Evolutionary conservation across 2,329 filamentous ascomycete species (phyloP), one percentile per base, ranked within the genome.

Genomic region (Colletotrichum sp.): DNA sequence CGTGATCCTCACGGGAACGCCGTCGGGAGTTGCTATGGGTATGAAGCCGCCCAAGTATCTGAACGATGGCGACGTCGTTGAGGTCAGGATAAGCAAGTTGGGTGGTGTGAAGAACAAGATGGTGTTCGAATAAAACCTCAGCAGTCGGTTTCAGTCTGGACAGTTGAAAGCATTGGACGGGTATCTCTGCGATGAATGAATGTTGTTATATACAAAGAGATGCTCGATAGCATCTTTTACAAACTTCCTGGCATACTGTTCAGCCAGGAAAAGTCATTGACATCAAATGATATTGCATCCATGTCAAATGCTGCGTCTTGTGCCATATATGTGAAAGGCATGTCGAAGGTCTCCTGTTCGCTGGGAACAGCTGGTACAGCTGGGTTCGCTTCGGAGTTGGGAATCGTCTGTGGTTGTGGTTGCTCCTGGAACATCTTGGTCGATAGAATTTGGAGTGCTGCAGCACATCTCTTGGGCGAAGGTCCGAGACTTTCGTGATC

Each of bases 1-100:
- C 24, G 84, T 90, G 0, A 82, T 91, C 55, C 83, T 89, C 5
- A 89, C 87, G 2, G 87, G 88, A 2, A 90, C 89, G 38, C 83
- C 83, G 1, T 83, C 85, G 2, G 88, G 88, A 4, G 88, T 90
- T 1, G 89, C 85, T 0, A 85, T 89, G 79, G 86, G 86, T 1
- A 84, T 84, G 79, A 84, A 84, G 59, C 85, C 86, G 61, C 84
- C 85, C n/a, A 84, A 81, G 70, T 87, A 85, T 73, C 76, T 88
- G 7, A 81, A 85, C 69, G 78, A 86, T 16, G 85, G 86, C 2
- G 85, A 89, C 76, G 82, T 85, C 6, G 82, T 90, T 1, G 82
- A 85, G 80, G 81, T 90, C 1, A 83, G 80, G 21, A 85, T 89
- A 21, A 82, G 82, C 4, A 81, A 83, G 4, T 26, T 86, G 2